Percentiles rank a stretch among this genome's conserved stretches.
Evolutionary conservation across 345 rosid genomes (phyloP).

Genomic region (Bruguiera gymnorhiza): DNA sequence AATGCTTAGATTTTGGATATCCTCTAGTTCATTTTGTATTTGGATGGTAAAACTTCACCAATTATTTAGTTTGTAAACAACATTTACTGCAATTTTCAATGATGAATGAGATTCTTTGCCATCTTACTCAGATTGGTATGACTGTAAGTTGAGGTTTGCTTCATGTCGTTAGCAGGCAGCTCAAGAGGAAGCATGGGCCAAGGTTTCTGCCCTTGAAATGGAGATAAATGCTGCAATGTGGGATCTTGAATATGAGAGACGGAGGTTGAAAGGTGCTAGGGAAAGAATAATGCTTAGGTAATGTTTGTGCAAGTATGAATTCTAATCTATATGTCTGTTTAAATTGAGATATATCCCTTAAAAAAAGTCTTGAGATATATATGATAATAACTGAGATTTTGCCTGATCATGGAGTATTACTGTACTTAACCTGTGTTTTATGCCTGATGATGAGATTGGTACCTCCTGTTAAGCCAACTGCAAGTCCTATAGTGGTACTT

Average conservation of each 20-base stretch:
- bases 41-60: too few relatives aligned
- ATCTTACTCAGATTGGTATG: slow-evolving; percentile 7
- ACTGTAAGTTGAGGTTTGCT: slow-evolving; percentile 59
- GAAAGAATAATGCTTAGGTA: slow-evolving; percentile 99
- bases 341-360: too few relatives aligned
- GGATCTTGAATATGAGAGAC: slow-evolving; percentile 90
- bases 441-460: background rate
- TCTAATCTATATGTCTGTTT: too few relatives aligned
- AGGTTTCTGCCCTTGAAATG: slow-evolving; percentile 81
- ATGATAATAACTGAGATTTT: background rate
- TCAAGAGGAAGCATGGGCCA: slow-evolving; percentile 97
- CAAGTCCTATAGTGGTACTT: background rate
- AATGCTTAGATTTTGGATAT: too few relatives aligned
- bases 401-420: background rate
- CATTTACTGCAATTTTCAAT: too few relatives aligned
- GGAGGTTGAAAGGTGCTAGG: slow-evolving; percentile 88
- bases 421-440: background rate
- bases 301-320: background rate
- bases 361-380: too few relatives aligned
- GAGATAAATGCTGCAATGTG: slow-evolving; percentile 74
- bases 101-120: background rate
- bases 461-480: background rate
- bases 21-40: too few relatives aligned
- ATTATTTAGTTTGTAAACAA: too few relatives aligned
- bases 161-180: slow-evolving; percentile 93